Evolutionary conservation across 2,329 filamentous ascomycete species (phyloP), one percentile per base, ranked within the genome.

Genomic region (Arachnopeziza araneosa): DNA sequence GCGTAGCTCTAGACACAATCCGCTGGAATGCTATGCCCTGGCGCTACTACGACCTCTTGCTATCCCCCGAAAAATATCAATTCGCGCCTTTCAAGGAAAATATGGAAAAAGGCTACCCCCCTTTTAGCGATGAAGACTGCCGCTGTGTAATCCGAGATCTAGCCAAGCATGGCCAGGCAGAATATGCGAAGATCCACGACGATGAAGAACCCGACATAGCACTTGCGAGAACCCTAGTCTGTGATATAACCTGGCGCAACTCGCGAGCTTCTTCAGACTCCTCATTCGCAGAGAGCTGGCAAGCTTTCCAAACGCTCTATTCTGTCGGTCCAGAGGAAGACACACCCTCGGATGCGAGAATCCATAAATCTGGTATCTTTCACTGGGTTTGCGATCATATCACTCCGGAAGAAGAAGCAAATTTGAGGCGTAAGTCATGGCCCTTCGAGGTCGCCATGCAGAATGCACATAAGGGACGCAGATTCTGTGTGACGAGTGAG

Each of bases 331-430:
- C 36, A 44, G 36, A 44, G 6, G 36, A 44, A 19, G 17, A 12
- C 17, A 44, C 36, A 14, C 36, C 36, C 17, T 7, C 5, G 10
- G 17, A 44, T 19, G 36, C 36, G 17, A 44, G 36, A 14, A 44
- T 19, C 17, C 12, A 44, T 44, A 3, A 6, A 52, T 55, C 52
- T 21, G 52, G 52, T 2, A 51, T 55, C 19, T 59, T 59, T 24
- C 24, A 50, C 10, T 52, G 57, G 57, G 24, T 59, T 24, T 44
- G 57, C n/a, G 52, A 44, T 44, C 36, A 44, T 23, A 36, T 59
- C 17, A 23, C 24, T 24, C 44, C 32, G 1, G 6, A 44, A 10
- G 57, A 59, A 36, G 52, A 51, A 48, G 50, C 12, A n/a, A 21
- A 36, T 12, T 54, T 48, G 19, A 26, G 24, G 26, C 21, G 23